These are phyloP conservation scores for Beta vulgaris DNA, from an alignment of 148 eudicot species.

Conservation along the genomic window DNA sequence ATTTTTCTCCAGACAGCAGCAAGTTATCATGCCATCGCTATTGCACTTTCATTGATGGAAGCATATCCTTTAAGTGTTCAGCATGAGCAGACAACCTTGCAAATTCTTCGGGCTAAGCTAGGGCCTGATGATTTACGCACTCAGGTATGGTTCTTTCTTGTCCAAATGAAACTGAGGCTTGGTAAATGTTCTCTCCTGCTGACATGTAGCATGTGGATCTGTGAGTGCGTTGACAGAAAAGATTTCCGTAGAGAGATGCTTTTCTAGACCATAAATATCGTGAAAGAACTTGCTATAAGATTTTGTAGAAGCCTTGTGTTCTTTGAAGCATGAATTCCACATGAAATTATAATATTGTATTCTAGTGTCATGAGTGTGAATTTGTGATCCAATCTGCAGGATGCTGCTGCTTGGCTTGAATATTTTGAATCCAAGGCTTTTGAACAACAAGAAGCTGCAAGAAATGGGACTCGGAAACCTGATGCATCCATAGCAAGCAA, in stretches of 20 bases:
- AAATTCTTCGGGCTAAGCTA: constrained; percentile 92
- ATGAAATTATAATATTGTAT: too few relatives aligned
- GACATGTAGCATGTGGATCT: too few relatives aligned
- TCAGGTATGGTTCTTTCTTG: constrained; percentile 53
- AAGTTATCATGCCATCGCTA: constrained; percentile 99
- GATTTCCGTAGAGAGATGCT: not conserved
- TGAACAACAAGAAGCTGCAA: constrained; percentile 99
- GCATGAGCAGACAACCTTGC: constrained; percentile 97
- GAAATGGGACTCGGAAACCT: constrained; percentile 94
- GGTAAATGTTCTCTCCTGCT: not conserved
- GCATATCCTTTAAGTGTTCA: constrained; percentile 99
- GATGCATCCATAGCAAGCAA: constrained; percentile 99
- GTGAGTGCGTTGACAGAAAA: too few relatives aligned
- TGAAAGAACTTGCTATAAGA: not conserved
- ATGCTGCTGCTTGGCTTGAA: constrained; percentile 99
- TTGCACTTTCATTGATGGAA: constrained; percentile 99
- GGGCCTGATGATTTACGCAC: constrained; percentile 99
- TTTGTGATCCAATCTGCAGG: constrained; percentile 46
- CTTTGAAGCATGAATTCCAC: not conserved
- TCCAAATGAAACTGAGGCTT: constrained; percentile 1
- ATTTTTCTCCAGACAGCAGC: constrained; percentile 84
- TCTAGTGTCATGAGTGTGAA: constrained; percentile 14
- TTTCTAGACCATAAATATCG: not conserved
- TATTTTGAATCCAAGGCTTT: constrained; percentile 99
- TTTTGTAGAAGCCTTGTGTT: not conserved